A percentile compares a stretch with the other conserved stretches of the same genome.
phyloP scores from a whole-genome alignment of 192 early-diverging fungal species.

The Mortierella antarctica region DNA sequence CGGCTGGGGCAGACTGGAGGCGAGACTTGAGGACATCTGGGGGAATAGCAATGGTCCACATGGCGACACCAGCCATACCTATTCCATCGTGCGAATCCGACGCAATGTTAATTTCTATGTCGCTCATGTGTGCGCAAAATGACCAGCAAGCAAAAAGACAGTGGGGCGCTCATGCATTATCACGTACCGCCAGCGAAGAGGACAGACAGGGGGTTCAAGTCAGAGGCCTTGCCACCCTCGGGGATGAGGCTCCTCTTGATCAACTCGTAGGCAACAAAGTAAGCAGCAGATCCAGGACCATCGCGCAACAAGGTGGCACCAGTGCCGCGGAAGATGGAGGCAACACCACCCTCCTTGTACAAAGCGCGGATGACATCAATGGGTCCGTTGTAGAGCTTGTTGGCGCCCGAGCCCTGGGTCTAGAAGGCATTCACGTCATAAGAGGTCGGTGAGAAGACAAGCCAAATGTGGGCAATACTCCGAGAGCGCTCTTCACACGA shows the following conservation, averaged over 20 bases:
- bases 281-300: slow-evolving; percentile 93
- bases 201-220: slow-evolving; percentile 83
- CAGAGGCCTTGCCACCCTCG: slow-evolving; percentile 72
- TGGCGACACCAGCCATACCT: slow-evolving; percentile 96
- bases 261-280: slow-evolving; percentile 95
- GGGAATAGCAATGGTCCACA: slow-evolving; percentile 96
- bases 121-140: not conserved
- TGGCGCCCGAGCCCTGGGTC: slow-evolving; percentile 67
- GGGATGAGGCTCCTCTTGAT: slow-evolving; percentile 78
- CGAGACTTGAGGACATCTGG: slow-evolving; percentile 94
- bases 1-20: slow-evolving; percentile 87
- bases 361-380: slow-evolving; percentile 86
- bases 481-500: too few relatives aligned
- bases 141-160: not conserved
- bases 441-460: not conserved
- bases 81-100: not conserved
- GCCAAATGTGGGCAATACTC: not conserved
- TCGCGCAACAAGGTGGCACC: slow-evolving; percentile 95
- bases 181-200: slow-evolving; percentile 91
- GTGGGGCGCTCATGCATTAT: not conserved
- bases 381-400: slow-evolving; percentile 89
- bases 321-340: slow-evolving; percentile 91
- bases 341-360: slow-evolving; percentile 88
- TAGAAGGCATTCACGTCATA: slow-evolving; percentile 1
- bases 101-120: not conserved